Conservation (phyloP, 345 rosid species). For the Microthlaspi erraticum region DNA sequence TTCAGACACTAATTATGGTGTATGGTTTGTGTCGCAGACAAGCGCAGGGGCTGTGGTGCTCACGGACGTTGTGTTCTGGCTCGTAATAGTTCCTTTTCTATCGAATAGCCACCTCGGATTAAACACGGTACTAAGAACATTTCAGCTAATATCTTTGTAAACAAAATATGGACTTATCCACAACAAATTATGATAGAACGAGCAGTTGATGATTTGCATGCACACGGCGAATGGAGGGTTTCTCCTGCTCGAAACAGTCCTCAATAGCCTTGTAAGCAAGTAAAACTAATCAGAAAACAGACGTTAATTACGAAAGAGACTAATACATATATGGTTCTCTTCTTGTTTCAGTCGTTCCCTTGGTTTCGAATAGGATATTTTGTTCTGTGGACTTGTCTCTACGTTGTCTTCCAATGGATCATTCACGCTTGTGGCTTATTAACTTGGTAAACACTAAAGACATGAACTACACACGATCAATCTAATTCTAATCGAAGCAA, state of each 20-base stretch:
- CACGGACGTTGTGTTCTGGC: slow-evolving; percentile 81
- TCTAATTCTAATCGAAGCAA: not conserved
- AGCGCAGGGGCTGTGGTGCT: slow-evolving; percentile 82
- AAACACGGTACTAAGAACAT: slow-evolving; percentile 57
- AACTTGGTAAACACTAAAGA: slow-evolving; percentile 83
- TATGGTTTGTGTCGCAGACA: slow-evolving; percentile 49
- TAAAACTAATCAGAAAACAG: not conserved
- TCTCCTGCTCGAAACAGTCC: slow-evolving; percentile 65
- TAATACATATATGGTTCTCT: not conserved
- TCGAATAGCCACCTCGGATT: slow-evolving; percentile 66
- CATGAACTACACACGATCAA: slow-evolving; percentile 1
- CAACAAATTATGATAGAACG: not conserved
- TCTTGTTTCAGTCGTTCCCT: slow-evolving; percentile 63
- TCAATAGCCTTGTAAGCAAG: slow-evolving; percentile 75
- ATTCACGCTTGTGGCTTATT: slow-evolving; percentile 74
- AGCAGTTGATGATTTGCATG: slow-evolving; percentile 86
- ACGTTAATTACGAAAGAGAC: not conserved
- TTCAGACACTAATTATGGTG: not conserved
- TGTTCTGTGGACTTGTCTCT: slow-evolving; percentile 76
- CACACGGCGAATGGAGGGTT: slow-evolving; percentile 68
- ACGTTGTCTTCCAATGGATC: slow-evolving; percentile 82
- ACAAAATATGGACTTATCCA: not conserved
- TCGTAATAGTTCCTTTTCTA: slow-evolving; percentile 68
- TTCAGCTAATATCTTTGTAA: not conserved
- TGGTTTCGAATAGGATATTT: slow-evolving; percentile 88